Conservation (phyloP, 1,139 yeast species). For the Schizosaccharomyces versatilis region DNA sequence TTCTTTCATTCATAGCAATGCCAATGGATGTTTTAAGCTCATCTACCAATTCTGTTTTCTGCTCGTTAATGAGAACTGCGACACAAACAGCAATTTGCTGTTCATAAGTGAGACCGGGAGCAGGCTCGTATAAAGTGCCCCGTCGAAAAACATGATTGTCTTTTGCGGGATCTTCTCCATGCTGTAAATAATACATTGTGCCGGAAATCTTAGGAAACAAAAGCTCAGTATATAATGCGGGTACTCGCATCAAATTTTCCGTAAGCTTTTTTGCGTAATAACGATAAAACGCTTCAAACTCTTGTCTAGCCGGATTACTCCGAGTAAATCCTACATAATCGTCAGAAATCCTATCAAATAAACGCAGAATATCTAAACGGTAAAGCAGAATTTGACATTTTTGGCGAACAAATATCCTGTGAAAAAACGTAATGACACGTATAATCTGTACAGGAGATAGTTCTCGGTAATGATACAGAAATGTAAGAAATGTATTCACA, state of each 20-base stretch:
- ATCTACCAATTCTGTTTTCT: conserved; percentile 6
- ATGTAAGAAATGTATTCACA: conserved; percentile 32
- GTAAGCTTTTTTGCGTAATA: conserved; percentile 48
- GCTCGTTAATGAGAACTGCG: conserved; percentile 9
- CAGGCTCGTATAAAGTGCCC: conserved; percentile 8
- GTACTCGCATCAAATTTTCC: conserved; percentile 30
- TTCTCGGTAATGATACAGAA: conserved; percentile 36
- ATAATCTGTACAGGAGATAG: conserved; percentile 39
- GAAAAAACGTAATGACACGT: conserved; percentile 46
- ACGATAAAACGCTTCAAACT: conserved; percentile 42
- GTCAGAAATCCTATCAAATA: conserved; percentile 27
- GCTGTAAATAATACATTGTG: conserved; percentile 24
- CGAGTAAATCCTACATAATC: conserved; percentile 19
- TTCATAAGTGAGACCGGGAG: conserved; percentile 5
- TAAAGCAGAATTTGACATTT: conserved; percentile 40
- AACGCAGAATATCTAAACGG: conserved; percentile 53
- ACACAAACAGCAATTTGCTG: conserved; percentile 8
- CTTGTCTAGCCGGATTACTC: conserved; percentile 27
- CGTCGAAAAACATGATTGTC: conserved; percentile 4
- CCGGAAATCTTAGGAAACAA: conserved; percentile 42
- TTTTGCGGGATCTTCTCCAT: conserved; percentile 31
- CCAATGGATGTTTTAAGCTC: conserved; percentile 7
- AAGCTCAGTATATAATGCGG: conserved; percentile 39
- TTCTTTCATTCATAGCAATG: conserved; percentile 3
- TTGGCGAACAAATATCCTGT: conserved; percentile 43